These are phyloP conservation scores for Hymenoscyphus infarciens DNA, from an alignment of 2,329 filamentous ascomycete species.

Conservation along the genomic window DNA sequence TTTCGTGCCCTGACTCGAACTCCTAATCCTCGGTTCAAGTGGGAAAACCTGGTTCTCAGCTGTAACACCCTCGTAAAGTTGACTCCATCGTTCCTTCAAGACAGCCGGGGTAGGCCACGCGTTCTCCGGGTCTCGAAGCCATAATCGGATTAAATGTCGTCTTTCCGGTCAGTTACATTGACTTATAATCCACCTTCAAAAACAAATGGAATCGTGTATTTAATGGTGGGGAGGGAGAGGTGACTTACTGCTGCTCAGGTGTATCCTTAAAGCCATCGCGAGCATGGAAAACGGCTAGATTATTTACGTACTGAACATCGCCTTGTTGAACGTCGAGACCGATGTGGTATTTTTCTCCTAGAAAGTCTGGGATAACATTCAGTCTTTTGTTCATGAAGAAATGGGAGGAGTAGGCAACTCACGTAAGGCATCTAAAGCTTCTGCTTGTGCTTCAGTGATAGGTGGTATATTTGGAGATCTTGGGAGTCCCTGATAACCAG, in stretches of 20 bases:
- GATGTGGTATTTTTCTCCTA: conserved; percentile 39
- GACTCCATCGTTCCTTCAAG: conserved; percentile 45
- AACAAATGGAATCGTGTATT: background rate
- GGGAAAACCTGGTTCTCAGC: conserved; percentile 53
- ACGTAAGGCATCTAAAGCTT: conserved; percentile 43
- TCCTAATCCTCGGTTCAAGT: conserved; percentile 48
- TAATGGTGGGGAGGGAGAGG: background rate
- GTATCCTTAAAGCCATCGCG: conserved; percentile 42
- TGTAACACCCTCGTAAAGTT: conserved; percentile 49
- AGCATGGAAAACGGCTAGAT: conserved; percentile 45
- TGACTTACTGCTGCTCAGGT: conserved; percentile 33
- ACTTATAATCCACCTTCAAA: background rate
- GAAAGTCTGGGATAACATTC: conserved; percentile 33
- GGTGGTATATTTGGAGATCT: conserved; percentile 53
- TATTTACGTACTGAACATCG: conserved; percentile 46
- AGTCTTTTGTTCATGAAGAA: background rate
- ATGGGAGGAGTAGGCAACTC: background rate
- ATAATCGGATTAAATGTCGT: conserved; percentile 44
- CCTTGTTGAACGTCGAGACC: conserved; percentile 39
- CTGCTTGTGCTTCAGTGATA: conserved; percentile 43
- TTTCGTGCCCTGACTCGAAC: background rate
- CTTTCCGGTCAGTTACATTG: conserved; percentile 13
- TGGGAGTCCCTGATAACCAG: conserved; percentile 53
- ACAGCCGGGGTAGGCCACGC: conserved; percentile 41
- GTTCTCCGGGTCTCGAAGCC: conserved; percentile 42